Base-by-base conservation (phyloP, 371 early-diverging fungal genomes). In the Lichtheimia hyalospora region DNA sequence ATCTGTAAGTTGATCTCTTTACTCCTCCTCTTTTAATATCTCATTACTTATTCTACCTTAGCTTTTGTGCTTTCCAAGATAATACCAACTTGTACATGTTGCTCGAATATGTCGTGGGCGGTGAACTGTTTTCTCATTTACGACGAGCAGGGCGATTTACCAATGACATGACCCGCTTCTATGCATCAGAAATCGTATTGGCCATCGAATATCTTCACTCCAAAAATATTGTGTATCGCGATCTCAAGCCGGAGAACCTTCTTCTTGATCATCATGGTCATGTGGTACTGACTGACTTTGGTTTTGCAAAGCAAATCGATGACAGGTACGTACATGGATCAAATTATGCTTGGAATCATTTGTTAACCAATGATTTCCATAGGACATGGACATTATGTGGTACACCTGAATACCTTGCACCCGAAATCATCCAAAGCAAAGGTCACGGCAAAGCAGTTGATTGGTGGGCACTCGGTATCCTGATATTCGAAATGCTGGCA, bases 231-330 rank as follows among this genome's bases (percentile, higher is more conserved):
- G 92, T 97, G 58, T 98, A 98, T 80, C 87, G 98, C 23, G 98
- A 97, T 75, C 72, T 98, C 49, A 95, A 97, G 69, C 98, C 98
- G 12, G 96, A 98, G 62, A 96, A 97, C 67, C 69, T 95, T 39
- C 76, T 99, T 40, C 75, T 99, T 52, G 97, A 95, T 64, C 76
- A 83, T 8, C 63, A 81, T 41, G 99, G 99, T 3, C 96, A 99
- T 70, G 88, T 99, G 62, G 97, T 97, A 74, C 92, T 99, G 49
- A 94, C 98, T 5, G 99, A 99, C 78, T 99, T 99, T 85, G 99
- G 99, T 1, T 99, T 99, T 85, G 96, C 99, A 39, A 98, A 97
- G 68, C 75, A 81, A 28, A 85, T 92, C 25, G 66, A 77, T 3
- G 89, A 86, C 43, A 34, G 34, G 34, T 34, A 34, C 10, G 2